A percentile compares a stretch with the other conserved stretches of the same genome.
These are phyloP conservation scores for Beauveria asiatica DNA, from an alignment of 2,329 filamentous ascomycete species.

Conservation along the genomic window DNA sequence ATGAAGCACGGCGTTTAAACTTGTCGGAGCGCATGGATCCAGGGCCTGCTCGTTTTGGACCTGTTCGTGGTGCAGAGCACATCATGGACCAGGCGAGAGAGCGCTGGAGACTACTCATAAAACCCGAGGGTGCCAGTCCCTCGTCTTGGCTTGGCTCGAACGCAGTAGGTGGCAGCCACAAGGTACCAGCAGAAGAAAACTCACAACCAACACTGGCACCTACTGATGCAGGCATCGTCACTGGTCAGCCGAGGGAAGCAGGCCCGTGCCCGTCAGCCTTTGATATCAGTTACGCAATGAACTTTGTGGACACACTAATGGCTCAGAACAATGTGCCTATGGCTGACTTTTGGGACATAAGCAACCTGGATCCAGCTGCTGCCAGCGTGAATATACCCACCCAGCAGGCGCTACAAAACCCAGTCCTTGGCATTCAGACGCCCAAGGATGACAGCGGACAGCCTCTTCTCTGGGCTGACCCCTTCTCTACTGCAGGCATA, in stretches of 20 bases:
- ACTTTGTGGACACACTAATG: not conserved
- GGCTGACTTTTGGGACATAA: conserved; percentile 9
- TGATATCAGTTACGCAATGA: conserved; percentile 1
- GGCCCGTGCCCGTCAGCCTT: not conserved
- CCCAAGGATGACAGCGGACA: conserved; percentile 27
- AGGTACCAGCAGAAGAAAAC: not conserved
- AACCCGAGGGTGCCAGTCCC: conserved; percentile 21
- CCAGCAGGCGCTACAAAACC: conserved; percentile 16
- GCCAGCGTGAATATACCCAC: conserved; percentile 1
- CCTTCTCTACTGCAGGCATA: conserved; percentile 22
- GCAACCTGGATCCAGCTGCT: not conserved
- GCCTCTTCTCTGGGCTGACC: conserved; percentile 34
- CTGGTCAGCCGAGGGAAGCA: not conserved
- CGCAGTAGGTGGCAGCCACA: conserved; percentile 13
- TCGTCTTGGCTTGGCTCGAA: conserved; percentile 9
- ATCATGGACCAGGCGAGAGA: conserved; percentile 37
- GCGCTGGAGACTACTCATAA: conserved; percentile 43
- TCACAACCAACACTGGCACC: not conserved
- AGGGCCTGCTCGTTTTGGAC: conserved; percentile 37
- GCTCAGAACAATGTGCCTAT: not conserved
- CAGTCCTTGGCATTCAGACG: conserved; percentile 17
- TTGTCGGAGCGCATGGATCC: conserved; percentile 37
- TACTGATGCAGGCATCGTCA: no score
- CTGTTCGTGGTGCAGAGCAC: conserved; percentile 37
- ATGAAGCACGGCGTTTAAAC: conserved; percentile 42